Base-by-base conservation (phyloP, 1,284 basidiomycete species). In the Filobasidium uniguttulatum region DNA sequence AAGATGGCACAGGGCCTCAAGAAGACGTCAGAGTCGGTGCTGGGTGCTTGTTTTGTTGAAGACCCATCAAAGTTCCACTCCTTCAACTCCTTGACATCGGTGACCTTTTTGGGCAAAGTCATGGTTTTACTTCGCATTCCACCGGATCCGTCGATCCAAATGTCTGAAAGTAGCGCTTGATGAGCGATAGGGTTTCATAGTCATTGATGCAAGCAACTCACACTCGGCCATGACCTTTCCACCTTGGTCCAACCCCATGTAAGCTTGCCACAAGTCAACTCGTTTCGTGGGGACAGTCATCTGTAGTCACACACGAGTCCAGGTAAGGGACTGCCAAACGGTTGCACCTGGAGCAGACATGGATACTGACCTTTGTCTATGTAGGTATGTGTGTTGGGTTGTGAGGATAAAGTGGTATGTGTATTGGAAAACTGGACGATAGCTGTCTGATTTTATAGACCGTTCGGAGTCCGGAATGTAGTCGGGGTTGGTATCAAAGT, bases 61-160 rank as follows among this genome's bases (percentile, higher is more conserved):
- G 90, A 94, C 60, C 93, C 93, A 71, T 98, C 93, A 67, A 98
- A 98, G 77, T 98, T 94, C 93, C 93, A 98, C 72, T 88, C 84
- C 62, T 84, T 85, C 65, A 70, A 61, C 52, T 70, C 68, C 50
- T 63, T 57, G 30, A 69, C 66, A 29, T 61, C 60, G 22, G 56
- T 50, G 55, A 65, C 65, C 29, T 62, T 51, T 51, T 62, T 58
- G 45, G 65, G 61, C 44, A 67, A 59, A 50, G 68, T 68, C 66
- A 83, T 93, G 57, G 89, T 94, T 77, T 96, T 96, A 62, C 81
- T 90, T 68, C 90, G 86, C 58, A 94, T 78, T 59, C 86, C 90
- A 58, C 78, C 77, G 67, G 91, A 84, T 59, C 88, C 88, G 68
- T 94, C 89, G 66, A 93, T 82, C 89, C 89, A 94, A 72, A 93